These are phyloP conservation scores for Aspergillus ochraceus DNA, from an alignment of 2,329 filamentous ascomycete species.

Conservation along the genomic window DNA sequence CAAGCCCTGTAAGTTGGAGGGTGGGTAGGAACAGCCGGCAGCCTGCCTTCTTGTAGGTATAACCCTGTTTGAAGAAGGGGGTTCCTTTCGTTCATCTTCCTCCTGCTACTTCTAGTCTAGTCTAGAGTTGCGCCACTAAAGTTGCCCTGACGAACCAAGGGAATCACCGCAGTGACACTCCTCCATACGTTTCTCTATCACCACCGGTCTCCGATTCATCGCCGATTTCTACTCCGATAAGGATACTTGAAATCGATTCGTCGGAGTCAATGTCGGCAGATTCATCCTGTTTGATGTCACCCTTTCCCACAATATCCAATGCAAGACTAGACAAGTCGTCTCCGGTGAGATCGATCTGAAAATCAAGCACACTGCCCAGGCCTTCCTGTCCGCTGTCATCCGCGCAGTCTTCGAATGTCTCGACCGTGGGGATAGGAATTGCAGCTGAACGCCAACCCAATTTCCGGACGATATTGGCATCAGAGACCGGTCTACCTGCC, in stretches of 20 bases:
- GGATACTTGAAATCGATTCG: neutral
- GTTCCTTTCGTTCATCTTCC: too few species aligned
- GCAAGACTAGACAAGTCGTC: neutral
- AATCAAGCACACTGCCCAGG: neutral
- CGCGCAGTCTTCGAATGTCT: neutral
- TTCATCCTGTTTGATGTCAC: neutral
- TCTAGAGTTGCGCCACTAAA: too few species aligned
- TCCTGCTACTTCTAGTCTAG: too few species aligned
- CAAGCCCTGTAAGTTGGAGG: too few species aligned
- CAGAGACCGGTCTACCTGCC: conserved; percentile 28
- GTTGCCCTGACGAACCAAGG: neutral
- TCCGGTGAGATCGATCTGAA: neutral
- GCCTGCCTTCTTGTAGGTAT: too few species aligned
- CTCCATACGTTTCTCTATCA: neutral
- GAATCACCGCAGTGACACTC: neutral
- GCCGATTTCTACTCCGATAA: neutral
- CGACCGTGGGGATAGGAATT: neutral
- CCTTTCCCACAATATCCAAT: neutral
- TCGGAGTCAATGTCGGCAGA: neutral
- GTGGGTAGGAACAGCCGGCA: too few species aligned
- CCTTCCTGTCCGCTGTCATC: neutral
- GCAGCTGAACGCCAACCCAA: conserved; percentile 9
- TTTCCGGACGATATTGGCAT: conserved; percentile 24
- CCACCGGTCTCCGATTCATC: neutral
- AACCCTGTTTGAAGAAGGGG: too few species aligned